These are phyloP conservation scores for Periconia macrospinosa DNA, from an alignment of 2,329 filamentous ascomycete species.

Conservation along the genomic window DNA sequence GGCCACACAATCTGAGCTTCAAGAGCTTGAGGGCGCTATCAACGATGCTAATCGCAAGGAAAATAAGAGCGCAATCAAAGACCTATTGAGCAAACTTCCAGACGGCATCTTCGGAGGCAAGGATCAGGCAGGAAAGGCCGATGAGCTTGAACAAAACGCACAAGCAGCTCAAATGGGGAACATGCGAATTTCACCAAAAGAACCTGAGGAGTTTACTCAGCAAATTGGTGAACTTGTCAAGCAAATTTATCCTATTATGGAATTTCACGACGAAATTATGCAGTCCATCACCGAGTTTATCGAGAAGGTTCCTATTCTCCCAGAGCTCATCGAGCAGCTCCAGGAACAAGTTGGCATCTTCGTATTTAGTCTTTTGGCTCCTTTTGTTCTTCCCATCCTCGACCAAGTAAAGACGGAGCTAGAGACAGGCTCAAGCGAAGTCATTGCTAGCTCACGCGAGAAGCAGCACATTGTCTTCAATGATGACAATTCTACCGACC, in stretches of 20 bases:
- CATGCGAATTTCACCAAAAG: conserved; percentile 71
- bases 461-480: conserved; percentile 88
- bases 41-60: conserved; percentile 62
- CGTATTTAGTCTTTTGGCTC: conserved; percentile 88
- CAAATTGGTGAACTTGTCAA: conserved; percentile 73
- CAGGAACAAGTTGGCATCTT: conserved; percentile 87
- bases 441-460: conserved; percentile 80
- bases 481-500: conserved; percentile 74
- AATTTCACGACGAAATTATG: conserved; percentile 89
- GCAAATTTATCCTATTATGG: conserved; percentile 85
- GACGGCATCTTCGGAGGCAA: conserved; percentile 76
- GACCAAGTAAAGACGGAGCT: conserved; percentile 85
- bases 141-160: conserved; percentile 78
- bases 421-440: conserved; percentile 79
- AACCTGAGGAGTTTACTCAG: conserved; percentile 81
- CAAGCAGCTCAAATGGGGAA: conserved; percentile 74
- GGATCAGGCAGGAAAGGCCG: conserved; percentile 73
- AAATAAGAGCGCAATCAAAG: conserved; percentile 74
- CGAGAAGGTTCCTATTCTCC: conserved; percentile 82
- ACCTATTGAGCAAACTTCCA: conserved; percentile 80
- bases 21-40: conserved; percentile 84
- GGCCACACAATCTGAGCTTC: conserved; percentile 85
- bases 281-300: conserved; percentile 76
- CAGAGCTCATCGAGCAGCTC: conserved; percentile 81
- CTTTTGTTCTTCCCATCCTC: conserved; percentile 84